Evolutionary conservation across 2,329 filamentous ascomycete genomes (phyloP).

Genomic region (Penicillium digitatum): DNA sequence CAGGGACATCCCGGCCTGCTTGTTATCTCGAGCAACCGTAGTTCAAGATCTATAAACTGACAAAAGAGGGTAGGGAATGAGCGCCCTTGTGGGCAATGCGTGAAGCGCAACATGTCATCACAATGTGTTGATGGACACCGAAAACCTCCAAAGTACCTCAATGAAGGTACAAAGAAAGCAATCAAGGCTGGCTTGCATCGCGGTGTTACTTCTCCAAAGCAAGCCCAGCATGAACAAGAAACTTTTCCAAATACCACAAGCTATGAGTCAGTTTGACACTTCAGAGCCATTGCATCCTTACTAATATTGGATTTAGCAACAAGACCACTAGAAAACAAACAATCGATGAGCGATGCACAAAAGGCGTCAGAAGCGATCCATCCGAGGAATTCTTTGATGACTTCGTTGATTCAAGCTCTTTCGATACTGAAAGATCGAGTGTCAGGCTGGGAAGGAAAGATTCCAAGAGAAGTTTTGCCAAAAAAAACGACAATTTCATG

Average conservation of each 20-base stretch:
- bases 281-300: neutral
- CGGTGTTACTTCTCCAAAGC: neutral
- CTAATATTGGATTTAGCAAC: neutral
- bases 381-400: neutral
- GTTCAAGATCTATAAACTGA: neutral
- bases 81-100: conserved; percentile 10
- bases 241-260: neutral
- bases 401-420: conserved; percentile 2
- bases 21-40: neutral
- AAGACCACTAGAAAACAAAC: neutral
- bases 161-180: neutral
- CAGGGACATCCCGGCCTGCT: neutral
- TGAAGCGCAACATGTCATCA: neutral
- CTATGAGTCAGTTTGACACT: neutral
- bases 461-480: neutral
- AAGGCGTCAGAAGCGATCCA: neutral
- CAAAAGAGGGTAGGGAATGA: conserved; percentile 7
- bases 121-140: conserved; percentile 12
- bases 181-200: neutral
- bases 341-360: neutral
- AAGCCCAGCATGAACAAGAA: neutral
- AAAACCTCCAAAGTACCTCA: conserved; percentile 13
- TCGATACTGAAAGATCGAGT: neutral
- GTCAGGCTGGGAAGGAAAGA: neutral
- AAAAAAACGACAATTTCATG: neutral